Evolutionary conservation across 1,284 basidiomycete genomes (phyloP), one percentile per base, ranked within the genome.

Genomic region (Microbotryum lychnidis-dioicae): DNA sequence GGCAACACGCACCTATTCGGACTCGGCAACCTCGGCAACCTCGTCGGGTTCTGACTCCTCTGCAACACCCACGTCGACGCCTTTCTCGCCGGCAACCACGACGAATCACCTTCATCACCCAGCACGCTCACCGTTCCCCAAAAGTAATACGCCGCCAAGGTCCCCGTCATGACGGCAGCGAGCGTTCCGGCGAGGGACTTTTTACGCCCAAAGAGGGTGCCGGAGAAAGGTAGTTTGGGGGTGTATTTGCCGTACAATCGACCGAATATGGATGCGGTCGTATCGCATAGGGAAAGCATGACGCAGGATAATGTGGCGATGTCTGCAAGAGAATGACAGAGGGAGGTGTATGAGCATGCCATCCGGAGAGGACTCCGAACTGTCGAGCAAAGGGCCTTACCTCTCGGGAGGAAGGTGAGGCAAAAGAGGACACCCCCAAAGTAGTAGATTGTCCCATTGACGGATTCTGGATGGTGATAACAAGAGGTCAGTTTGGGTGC

Each of bases 271-370:
- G 92, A 96, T 0, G 94, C 94, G 18, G 89, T 84, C 0, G 94
- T 97, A 77, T 98, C 94, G 4, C 91, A 92, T 90, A 94, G 97
- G 31, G 92, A 93, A 50, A 98, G 84, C 65, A 91, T 89, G 67
- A 94, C 80, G 69, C 96, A 87, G 4, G 91, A 84, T 16, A 93
- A 85, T 21, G 87, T 84, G 27, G 91, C 91, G 45, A 97, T 81
- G 71, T 96, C 92, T 73, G 65, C 37, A 18, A 18, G 20, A 4
- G 5, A 4, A 14, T 10, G 31, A 20, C 29, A 20, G 10, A 42
- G 1, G 44, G 10, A 23, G 21, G 14, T 4, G 14, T 4, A 49
- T 27, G n/a, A 49, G 55, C n/a, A 9, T 56, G 47, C n/a, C 20
- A 21, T 8, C 21, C 27, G 12, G 47, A 6, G 21, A n/a, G 46